phyloP scores from a whole-genome alignment of 176 grass and related monocot genomes.

The Carex pumila region DNA sequence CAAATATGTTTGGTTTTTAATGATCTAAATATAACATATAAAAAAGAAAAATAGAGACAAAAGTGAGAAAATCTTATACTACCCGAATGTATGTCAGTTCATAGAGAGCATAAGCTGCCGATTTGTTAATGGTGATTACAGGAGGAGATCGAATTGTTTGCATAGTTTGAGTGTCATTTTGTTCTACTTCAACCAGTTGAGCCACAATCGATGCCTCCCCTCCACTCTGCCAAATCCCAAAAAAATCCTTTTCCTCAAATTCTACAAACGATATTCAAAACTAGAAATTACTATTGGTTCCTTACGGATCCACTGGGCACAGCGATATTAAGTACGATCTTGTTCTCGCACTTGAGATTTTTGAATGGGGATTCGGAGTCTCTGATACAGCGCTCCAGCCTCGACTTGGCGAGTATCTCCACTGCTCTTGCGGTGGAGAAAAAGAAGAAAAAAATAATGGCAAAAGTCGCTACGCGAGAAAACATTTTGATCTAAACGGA shows the following conservation, averaged over 20 bases:
- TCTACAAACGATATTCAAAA: background rate
- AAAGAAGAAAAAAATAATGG: background rate
- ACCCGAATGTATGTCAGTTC: slow-evolving; percentile 54
- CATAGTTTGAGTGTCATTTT: slow-evolving; percentile 32
- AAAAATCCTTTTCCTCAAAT: background rate
- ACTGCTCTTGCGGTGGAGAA: background rate
- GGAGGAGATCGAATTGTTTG: slow-evolving; percentile 39
- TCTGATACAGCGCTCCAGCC: slow-evolving; percentile 33
- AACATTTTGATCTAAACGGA: background rate
- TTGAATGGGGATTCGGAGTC: slow-evolving; percentile 30
- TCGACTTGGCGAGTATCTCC: slow-evolving; percentile 78
- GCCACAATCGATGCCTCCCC: slow-evolving; percentile 69
- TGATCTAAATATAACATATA: background rate
- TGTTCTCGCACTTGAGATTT: slow-evolving; percentile 41
- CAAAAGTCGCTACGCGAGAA: background rate
- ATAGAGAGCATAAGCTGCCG: slow-evolving; percentile 42
- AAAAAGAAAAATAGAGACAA: background rate
- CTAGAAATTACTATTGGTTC: background rate
- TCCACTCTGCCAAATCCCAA: slow-evolving; percentile 46
- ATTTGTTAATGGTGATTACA: slow-evolving; percentile 64
- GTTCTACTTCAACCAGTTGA: slow-evolving; percentile 50
- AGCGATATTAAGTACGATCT: slow-evolving; percentile 62
- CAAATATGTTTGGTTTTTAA: background rate
- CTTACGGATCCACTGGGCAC: slow-evolving; percentile 59
- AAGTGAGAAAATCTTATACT: background rate